Base-by-base conservation (phyloP, 2,329 filamentous ascomycete species). In the Aspergillus ochraceoroseus region DNA sequence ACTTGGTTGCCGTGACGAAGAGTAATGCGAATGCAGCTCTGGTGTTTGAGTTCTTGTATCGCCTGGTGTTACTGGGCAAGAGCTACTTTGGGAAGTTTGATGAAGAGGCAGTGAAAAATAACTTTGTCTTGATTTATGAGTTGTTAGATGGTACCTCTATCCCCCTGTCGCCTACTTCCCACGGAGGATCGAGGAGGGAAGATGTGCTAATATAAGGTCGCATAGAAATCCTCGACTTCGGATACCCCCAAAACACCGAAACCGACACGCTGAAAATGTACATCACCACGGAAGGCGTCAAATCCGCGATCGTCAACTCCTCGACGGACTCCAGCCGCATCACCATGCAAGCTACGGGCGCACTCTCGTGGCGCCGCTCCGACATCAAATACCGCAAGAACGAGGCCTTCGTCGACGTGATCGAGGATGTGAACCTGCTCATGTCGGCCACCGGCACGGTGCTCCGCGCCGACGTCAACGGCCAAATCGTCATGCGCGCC, bases 321-420 rank as follows among this genome's bases (percentile, higher is more conserved):
- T 63, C 58, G 30, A 87, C 95, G 63, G 90, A 98, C 65, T 95
- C 90, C 35, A 90, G 88, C 53, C 92, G 90, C 65, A 98, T 98
- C 67, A 98, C 92, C 17, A 95, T 96, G 89, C 92, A 98, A 72
- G 94, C 92, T 8, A 98, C 92, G 0, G 92, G 94, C 27, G 92
- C 92, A 4, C 76, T 95, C 28, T 96, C 92, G 32, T 98, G 94
- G 92, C 81, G 94, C 55, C 86, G 94, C 61, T 86, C 90, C 45
- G 90, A 96, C 65, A 92, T 98, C 68, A 95, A 95, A 63, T 98
- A 98, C 71, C 85, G 92, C 65, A 98, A 98, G 72, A 98, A 98
- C 70, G 92, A 98, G 67, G 92, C 92, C 20, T 98, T 98, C 60
- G 92, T 98, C 54, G 92, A 98, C 66, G 92, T 98, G 12, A 98